Conservation (phyloP, 2,329 filamentous ascomycete species). For the Exophiala bonariae region DNA sequence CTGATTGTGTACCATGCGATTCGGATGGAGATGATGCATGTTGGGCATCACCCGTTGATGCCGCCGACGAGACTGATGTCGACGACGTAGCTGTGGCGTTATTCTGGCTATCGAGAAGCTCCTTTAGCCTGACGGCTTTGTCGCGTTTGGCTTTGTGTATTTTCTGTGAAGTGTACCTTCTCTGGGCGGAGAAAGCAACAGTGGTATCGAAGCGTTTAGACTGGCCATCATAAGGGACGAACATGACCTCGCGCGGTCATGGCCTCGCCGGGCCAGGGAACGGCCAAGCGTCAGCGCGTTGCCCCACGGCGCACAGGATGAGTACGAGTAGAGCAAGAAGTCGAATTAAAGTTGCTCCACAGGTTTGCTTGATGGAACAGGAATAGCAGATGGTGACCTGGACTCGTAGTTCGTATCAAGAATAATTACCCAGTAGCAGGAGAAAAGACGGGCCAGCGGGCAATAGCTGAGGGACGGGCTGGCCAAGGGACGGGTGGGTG, state of each 20-base stretch:
- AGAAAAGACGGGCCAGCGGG: not conserved
- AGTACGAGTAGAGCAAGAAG: not conserved
- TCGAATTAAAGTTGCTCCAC: conserved; percentile 1
- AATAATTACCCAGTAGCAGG: not conserved
- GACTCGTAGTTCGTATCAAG: not conserved
- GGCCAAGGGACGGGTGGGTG: too few relatives aligned
- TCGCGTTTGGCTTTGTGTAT: conserved; percentile 7
- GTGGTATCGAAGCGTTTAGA: conserved; percentile 8
- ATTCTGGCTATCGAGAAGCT: conserved; percentile 3
- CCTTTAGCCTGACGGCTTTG: conserved; percentile 8
- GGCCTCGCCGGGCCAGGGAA: not conserved
- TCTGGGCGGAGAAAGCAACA: conserved; percentile 5
- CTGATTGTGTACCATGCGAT: not conserved
- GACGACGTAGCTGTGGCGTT: not conserved
- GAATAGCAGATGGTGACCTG: not conserved
- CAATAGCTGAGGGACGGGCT: too few relatives aligned
- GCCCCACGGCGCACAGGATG: not conserved
- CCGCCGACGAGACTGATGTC: not conserved
- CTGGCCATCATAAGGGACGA: conserved; percentile 10
- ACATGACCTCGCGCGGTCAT: conserved; percentile 6
- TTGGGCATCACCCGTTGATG: not conserved
- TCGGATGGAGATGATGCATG: not conserved
- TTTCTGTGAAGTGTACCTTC: conserved; percentile 7
- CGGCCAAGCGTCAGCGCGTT: not conserved
- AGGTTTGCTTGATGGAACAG: not conserved